A percentile compares a stretch with the other conserved stretches of the same genome.
These are phyloP conservation scores for Magnusiomyces suaveolens DNA, from an alignment of 1,139 yeast genomes.

Conservation along the genomic window DNA sequence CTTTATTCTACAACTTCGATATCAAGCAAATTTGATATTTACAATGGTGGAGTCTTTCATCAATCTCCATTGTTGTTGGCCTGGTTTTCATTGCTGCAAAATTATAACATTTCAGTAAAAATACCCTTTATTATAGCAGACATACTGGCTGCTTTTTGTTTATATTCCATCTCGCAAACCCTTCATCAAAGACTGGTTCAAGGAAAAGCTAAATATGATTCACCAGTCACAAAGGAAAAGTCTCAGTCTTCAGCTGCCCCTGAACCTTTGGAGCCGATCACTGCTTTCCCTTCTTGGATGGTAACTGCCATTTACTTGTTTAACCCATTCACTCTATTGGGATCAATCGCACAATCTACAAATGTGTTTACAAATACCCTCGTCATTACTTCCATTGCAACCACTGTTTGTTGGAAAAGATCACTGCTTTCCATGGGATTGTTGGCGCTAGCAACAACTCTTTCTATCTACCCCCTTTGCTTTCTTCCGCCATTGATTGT, in stretches of 20 bases:
- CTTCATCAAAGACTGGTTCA: slow-evolving; percentile 16
- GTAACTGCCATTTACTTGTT: slow-evolving; percentile 53
- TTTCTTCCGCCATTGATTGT: slow-evolving; percentile 22
- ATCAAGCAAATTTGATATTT: slow-evolving; percentile 52
- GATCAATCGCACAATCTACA: slow-evolving; percentile 64
- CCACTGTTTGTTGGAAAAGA: slow-evolving; percentile 35
- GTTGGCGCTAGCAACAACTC: slow-evolving; percentile 55
- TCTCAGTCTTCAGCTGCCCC: neutral
- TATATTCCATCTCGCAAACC: slow-evolving; percentile 38
- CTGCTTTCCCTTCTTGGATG: slow-evolving; percentile 18
- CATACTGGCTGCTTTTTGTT: slow-evolving; percentile 33
- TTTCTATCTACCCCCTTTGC: slow-evolving; percentile 53
- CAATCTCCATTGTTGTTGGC: slow-evolving; percentile 65
- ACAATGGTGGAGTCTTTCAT: slow-evolving; percentile 79
- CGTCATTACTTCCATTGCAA: slow-evolving; percentile 44
- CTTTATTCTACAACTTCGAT: slow-evolving; percentile 32
- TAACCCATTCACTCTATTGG: slow-evolving; percentile 67
- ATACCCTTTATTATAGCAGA: slow-evolving; percentile 38
- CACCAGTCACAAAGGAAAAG: neutral
- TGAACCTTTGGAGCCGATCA: neutral
- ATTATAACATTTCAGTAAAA: slow-evolving; percentile 19
- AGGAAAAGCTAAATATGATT: neutral
- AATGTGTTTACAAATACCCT: slow-evolving; percentile 50
- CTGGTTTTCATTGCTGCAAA: slow-evolving; percentile 37
- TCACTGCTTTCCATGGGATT: slow-evolving; percentile 41